Percentiles rank a stretch among this genome's conserved stretches.
These are phyloP conservation scores for Turnera subulata DNA, from an alignment of 345 rosid genomes.

Conservation along the genomic window DNA sequence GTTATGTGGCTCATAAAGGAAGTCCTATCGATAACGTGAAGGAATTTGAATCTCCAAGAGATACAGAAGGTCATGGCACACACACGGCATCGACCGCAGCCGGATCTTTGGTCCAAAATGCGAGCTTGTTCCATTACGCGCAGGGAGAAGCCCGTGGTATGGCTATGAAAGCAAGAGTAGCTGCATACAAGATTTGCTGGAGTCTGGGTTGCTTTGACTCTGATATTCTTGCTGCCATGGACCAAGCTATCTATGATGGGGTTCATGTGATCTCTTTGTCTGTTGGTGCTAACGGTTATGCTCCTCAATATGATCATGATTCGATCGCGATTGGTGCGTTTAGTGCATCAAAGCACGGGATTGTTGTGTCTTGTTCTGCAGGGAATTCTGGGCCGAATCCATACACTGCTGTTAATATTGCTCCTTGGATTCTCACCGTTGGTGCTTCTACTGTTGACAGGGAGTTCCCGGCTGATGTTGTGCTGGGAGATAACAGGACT, in stretches of 20 bases:
- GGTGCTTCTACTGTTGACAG: slow-evolving; percentile 87
- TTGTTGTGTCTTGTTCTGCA: slow-evolving; percentile 82
- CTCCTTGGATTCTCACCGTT: slow-evolving; percentile 89
- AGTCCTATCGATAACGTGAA: slow-evolving; percentile 33
- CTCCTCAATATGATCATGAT: slow-evolving; percentile 64
- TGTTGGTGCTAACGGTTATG: slow-evolving; percentile 68
- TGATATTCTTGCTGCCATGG: slow-evolving; percentile 93
- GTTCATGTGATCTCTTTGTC: slow-evolving; percentile 82
- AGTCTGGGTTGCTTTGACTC: slow-evolving; percentile 71
- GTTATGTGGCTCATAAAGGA: slow-evolving; percentile 39
- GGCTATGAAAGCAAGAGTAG: slow-evolving; percentile 77
- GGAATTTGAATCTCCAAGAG: slow-evolving; percentile 67
- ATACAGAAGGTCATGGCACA: slow-evolving; percentile 86
- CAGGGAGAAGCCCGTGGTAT: slow-evolving; percentile 78
- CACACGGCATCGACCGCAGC: slow-evolving; percentile 89
- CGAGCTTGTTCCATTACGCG: slow-evolving; percentile 62
- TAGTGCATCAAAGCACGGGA: slow-evolving; percentile 56
- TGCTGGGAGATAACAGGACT: slow-evolving; percentile 57
- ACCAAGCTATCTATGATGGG: slow-evolving; percentile 75
- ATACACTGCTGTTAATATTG: slow-evolving; percentile 65
- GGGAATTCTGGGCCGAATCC: slow-evolving; percentile 90
- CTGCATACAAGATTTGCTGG: slow-evolving; percentile 93
- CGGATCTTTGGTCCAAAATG: slow-evolving; percentile 60
- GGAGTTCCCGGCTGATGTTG: slow-evolving; percentile 75
- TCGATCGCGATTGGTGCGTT: slow-evolving; percentile 84